Evolutionary conservation across 495 filamentous ascomycete genomes (phyloP).

Genomic region (Penicillium antarcticum): DNA sequence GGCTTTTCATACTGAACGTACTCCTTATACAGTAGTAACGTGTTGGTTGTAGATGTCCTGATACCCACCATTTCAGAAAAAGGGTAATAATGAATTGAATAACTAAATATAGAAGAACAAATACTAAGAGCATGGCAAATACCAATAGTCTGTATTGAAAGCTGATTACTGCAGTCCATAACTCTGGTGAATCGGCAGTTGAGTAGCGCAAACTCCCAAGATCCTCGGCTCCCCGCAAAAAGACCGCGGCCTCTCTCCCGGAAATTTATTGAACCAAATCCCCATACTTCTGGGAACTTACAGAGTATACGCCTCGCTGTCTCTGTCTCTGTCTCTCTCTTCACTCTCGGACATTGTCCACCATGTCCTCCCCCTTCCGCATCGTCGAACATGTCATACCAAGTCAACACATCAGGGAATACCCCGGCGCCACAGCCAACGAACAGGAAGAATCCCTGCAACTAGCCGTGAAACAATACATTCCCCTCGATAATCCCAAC

Average conservation of each 20-base stretch:
- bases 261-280: not conserved
- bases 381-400: slow-evolving; percentile 61
- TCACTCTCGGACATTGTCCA: not conserved
- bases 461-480: slow-evolving; percentile 81
- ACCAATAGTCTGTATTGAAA: no score
- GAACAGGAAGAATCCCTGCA: slow-evolving; percentile 60
- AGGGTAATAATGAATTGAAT: not conserved
- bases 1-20: no score
- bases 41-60: no score
- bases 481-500: slow-evolving; percentile 59
- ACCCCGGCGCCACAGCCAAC: slow-evolving; percentile 58
- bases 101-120: no score
- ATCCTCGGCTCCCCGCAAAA: slow-evolving; percentile 8
- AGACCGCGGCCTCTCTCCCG: slow-evolving; percentile 5
- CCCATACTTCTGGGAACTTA: no score
- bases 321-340: not conserved
- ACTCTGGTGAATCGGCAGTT: slow-evolving; percentile 3
- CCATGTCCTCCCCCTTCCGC: slow-evolving; percentile 42
- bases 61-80: no score
- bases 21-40: no score
- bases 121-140: no score
- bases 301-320: no score
- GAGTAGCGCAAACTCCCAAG: not conserved
- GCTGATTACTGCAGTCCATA: not conserved
- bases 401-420: slow-evolving; percentile 71